phyloP scores from a whole-genome alignment of 2,329 filamentous ascomycete species.

The Fusarium sp. region DNA sequence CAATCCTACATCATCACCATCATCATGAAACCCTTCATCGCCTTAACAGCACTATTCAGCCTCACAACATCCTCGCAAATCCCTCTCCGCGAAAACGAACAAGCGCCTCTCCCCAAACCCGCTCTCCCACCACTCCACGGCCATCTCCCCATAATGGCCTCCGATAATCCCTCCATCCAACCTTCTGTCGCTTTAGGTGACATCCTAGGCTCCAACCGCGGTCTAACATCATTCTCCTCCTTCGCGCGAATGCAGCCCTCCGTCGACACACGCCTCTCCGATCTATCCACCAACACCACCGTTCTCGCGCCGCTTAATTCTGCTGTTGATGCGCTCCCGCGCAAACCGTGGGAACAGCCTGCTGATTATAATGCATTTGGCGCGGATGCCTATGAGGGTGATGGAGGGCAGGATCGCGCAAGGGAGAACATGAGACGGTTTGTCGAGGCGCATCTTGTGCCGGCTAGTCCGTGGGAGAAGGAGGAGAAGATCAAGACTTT shows the following conservation, averaged over 20 bases:
- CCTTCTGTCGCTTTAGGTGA: constrained; percentile 79
- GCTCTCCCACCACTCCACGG: constrained; percentile 29
- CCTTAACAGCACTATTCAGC: constrained; percentile 28
- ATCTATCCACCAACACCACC: constrained; percentile 76
- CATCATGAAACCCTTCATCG: constrained; percentile 40
- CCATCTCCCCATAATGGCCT: constrained; percentile 45
- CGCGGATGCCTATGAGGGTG: constrained; percentile 78
- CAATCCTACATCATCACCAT: constrained; percentile 1
- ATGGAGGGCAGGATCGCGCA: constrained; percentile 79
- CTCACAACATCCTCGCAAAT: constrained; percentile 20
- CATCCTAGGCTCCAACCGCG: constrained; percentile 81
- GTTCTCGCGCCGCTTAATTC: constrained; percentile 89
- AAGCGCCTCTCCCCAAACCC: background rate
- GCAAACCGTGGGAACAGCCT: constrained; percentile 88
- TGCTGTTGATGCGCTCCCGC: constrained; percentile 78
- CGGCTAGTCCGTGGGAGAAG: constrained; percentile 78
- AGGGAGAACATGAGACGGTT: constrained; percentile 81
- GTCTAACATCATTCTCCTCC: constrained; percentile 85
- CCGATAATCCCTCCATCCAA: constrained; percentile 47
- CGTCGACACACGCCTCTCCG: constrained; percentile 75
- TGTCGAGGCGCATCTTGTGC: constrained; percentile 86
- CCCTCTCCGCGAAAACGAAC: constrained; percentile 16
- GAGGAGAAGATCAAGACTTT: constrained; percentile 73
- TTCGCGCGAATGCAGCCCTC: constrained; percentile 79
- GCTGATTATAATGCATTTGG: constrained; percentile 77